Evolutionary conservation across 306 rosid species (phyloP).

Genomic region (Prunus salicina): DNA sequence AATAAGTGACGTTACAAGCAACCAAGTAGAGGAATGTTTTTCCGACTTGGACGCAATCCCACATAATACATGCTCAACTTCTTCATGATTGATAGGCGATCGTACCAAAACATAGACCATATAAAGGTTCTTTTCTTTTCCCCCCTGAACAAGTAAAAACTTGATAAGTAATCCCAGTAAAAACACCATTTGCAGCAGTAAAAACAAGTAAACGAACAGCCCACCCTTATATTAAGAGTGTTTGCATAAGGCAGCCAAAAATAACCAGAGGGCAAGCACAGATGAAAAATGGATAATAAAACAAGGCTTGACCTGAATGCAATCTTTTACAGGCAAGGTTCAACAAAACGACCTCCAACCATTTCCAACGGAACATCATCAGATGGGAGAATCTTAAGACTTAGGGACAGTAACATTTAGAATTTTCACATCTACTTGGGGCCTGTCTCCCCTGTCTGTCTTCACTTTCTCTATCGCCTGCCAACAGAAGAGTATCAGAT

Average conservation of each 20-base stretch:
- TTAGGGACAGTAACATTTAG: slow-evolving; percentile 92
- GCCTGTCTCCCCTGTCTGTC: slow-evolving; percentile 81
- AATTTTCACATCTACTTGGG: slow-evolving; percentile 92
- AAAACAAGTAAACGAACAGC: not conserved
- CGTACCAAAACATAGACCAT: not conserved
- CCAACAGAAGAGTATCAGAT: slow-evolving; percentile 10
- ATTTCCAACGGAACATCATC: not conserved
- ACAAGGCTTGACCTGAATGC: slow-evolving; percentile 18
- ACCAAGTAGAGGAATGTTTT: not conserved
- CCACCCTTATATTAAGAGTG: not conserved
- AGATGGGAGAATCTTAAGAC: slow-evolving; percentile 44
- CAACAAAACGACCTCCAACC: slow-evolving; percentile 4
- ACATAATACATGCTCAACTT: not conserved
- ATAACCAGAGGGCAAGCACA: not conserved
- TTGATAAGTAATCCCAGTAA: not conserved
- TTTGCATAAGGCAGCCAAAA: not conserved
- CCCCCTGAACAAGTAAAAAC: not conserved
- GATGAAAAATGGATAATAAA: not conserved
- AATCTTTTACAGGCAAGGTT: not conserved
- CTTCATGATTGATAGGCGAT: not conserved
- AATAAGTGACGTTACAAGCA: not conserved
- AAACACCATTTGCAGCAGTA: not conserved
- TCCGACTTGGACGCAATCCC: not conserved
- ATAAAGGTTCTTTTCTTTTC: not conserved
- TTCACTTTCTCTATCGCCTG: slow-evolving; percentile 93